phyloP scores from a whole-genome alignment of 2,329 filamentous ascomycete genomes.

The Neocatenulostroma microsporum region DNA sequence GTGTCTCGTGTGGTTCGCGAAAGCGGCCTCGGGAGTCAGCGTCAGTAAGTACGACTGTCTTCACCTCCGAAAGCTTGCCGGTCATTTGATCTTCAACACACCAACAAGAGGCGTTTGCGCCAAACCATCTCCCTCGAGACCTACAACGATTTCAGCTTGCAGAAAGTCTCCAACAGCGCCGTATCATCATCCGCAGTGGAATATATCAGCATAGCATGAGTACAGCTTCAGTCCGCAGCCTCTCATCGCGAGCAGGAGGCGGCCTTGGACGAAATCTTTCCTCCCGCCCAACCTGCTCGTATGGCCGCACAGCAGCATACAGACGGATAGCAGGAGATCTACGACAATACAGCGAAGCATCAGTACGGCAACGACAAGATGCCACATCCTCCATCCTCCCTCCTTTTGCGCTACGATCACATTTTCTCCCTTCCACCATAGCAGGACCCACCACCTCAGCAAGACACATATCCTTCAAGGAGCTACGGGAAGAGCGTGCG shows the following conservation, averaged over 20 bases:
- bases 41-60: no score
- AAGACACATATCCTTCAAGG: constrained; percentile 39
- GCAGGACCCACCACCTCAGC: constrained; percentile 37
- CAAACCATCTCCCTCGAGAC: constrained; percentile 2
- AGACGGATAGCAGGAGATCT: constrained; percentile 35
- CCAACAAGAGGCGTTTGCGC: constrained; percentile 4
- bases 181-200: no score
- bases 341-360: constrained; percentile 22
- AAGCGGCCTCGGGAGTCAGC: no score
- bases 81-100: not conserved
- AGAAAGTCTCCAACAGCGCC: no score
- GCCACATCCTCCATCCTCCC: constrained; percentile 20
- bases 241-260: constrained; percentile 35
- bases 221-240: constrained; percentile 32
- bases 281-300: constrained; percentile 31
- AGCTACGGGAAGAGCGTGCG: constrained; percentile 30
- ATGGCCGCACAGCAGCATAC: constrained; percentile 42
- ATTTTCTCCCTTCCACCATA: constrained; percentile 35
- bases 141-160: no score
- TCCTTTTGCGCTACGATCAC: constrained; percentile 35
- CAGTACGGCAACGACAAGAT: constrained; percentile 22
- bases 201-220: constrained; percentile 41
- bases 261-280: constrained; percentile 31
- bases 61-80: no score
- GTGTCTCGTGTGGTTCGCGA: no score